Evolutionary conservation across 257 asterid genomes (phyloP).

Genomic region (Capsicum rhomboideum): DNA sequence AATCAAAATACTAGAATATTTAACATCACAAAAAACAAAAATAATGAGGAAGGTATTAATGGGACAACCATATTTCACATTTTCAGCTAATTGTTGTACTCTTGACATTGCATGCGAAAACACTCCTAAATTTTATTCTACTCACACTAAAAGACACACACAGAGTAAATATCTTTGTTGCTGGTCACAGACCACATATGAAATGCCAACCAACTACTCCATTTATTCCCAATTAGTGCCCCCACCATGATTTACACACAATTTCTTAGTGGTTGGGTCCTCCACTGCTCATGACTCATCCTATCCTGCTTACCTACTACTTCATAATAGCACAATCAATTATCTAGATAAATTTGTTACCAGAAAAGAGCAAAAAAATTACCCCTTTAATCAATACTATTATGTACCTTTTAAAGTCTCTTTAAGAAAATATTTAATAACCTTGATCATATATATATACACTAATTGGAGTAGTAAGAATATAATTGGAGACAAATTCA

Average conservation of each 20-base stretch:
- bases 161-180: neutral
- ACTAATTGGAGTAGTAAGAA: neutral
- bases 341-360: neutral
- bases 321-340: neutral
- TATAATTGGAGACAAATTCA: neutral
- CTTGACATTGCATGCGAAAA: neutral
- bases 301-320: neutral
- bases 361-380: neutral
- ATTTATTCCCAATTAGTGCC: neutral
- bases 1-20: too few species aligned
- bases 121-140: neutral
- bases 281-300: neutral
- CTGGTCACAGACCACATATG: neutral
- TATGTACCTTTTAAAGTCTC: neutral
- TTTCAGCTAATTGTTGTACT: too few species aligned
- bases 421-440: neutral
- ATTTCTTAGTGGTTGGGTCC: neutral
- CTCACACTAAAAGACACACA: neutral
- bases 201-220: neutral
- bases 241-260: neutral
- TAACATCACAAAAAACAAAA: too few species aligned
- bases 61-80: too few species aligned
- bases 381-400: neutral
- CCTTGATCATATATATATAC: neutral
- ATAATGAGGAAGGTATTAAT: too few species aligned